phyloP scores from a whole-genome alignment of 805 yeast genomes.

The Candida suzukii region DNA sequence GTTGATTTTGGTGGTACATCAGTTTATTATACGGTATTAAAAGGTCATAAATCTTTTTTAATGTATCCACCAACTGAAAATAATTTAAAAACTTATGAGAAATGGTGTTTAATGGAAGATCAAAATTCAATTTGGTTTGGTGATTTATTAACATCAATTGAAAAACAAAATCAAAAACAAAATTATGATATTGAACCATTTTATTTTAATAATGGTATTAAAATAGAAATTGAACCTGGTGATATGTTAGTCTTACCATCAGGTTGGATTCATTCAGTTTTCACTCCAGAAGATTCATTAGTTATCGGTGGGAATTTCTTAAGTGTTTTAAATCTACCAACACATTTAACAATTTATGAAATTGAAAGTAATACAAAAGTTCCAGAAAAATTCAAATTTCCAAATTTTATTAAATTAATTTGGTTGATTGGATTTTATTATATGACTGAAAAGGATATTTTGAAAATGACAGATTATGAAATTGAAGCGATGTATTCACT shows the following conservation, averaged over 20 bases:
- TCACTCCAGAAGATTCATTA: conserved; percentile 72
- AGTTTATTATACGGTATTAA: conserved; percentile 76
- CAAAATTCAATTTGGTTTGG: conserved; percentile 65
- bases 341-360: conserved; percentile 53
- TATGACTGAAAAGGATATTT: conserved; percentile 8
- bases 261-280: conserved; percentile 91
- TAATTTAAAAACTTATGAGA: conserved; percentile 54
- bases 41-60: conserved; percentile 70
- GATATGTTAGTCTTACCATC: conserved; percentile 81
- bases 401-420: conserved; percentile 62
- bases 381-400: conserved; percentile 70
- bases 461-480: conserved; percentile 8
- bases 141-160: conserved; percentile 26
- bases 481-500: conserved; percentile 13
- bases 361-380: conserved; percentile 67
- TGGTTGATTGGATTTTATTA: conserved; percentile 57
- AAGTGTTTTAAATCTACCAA: conserved; percentile 53
- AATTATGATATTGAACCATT: conserved; percentile 5
- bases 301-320: conserved; percentile 87
- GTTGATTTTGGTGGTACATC: conserved; percentile 90
- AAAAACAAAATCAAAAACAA: background rate
- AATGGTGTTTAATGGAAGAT: conserved; percentile 65
- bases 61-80: conserved; percentile 69
- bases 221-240: conserved; percentile 38
- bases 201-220: conserved; percentile 28